Base-by-base conservation (phyloP, 2,329 filamentous ascomycete genomes). In the Metarhizium brunneum region DNA sequence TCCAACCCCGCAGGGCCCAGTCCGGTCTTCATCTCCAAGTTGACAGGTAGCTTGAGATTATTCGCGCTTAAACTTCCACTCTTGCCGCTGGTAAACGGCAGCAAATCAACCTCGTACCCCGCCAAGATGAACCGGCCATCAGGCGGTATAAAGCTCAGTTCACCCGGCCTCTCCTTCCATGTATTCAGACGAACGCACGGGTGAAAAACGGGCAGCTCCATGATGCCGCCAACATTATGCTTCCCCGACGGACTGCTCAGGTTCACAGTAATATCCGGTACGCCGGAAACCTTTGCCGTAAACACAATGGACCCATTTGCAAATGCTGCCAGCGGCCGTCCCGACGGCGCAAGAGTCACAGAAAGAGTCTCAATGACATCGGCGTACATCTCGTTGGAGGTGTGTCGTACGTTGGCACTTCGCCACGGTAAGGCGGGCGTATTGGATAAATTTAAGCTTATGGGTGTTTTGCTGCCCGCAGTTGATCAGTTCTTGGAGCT, bases 331-430 rank as follows among this genome's bases (percentile, higher is more conserved):
- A 99, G 78, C 1, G 92, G 87, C 14, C 91, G 81, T 4, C 94
- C 94, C 0, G 92, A 96, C 0, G 94, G 94, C 0, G 94, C 91
- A 47, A 97, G 80, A 0, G 88, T 96, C 45, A 96, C 90, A 1
- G 85, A 83, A 0, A 99, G 77, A 1, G 89, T 90, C 74, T 99
- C 94, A 58, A 99, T 84, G 13, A 99, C 84, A 68, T 99, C 94
- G 56, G 96, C 92, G 69, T 97, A 97, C 62, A 99, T 79, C 71
- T 99, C 94, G 71, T 97, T 99, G 55, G 89, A 95, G 4, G 92
- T 97, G 70, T 99, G 94, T 16, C 92, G 82, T 54, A 99, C 94
- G 65, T 96, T 96, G 43, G 90, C 84, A 58, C 91, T 81, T 59
- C 94, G 83, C 94, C 94, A 99, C 1, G 92, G 92, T 45, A 97